Evolutionary conservation across 2,329 filamentous ascomycete species (phyloP).

Genomic region (Sporothrix inflata): DNA sequence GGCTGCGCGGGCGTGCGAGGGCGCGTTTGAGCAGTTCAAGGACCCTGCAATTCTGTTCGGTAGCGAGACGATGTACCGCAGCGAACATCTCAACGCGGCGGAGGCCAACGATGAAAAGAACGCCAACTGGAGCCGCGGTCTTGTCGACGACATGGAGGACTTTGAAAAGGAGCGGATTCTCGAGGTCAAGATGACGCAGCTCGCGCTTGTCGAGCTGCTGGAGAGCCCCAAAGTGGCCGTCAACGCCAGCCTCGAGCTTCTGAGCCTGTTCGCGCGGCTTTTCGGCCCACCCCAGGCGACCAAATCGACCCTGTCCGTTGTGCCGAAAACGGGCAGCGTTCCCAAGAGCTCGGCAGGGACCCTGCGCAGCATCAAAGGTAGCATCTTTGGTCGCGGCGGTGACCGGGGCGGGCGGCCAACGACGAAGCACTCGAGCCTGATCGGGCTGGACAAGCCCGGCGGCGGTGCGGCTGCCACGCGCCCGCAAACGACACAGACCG

Average conservation of each 20-base stretch:
- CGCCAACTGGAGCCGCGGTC: constrained; percentile 44
- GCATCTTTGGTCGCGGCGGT: constrained; percentile 70
- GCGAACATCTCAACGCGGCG: constrained; percentile 67
- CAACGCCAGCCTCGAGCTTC: constrained; percentile 82
- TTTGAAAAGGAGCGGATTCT: constrained; percentile 84
- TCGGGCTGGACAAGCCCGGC: constrained; percentile 43
- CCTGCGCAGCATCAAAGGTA: constrained; percentile 69
- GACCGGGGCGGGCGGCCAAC: constrained; percentile 51
- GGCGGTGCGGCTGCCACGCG: constrained; percentile 38
- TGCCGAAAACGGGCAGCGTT: constrained; percentile 52
- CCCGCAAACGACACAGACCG: constrained; percentile 52
- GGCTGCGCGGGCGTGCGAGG: constrained; percentile 82
- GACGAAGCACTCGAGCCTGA: constrained; percentile 46
- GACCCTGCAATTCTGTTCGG: constrained; percentile 72
- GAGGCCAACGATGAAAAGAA: constrained; percentile 45
- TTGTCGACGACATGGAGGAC: constrained; percentile 79
- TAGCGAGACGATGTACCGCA: constrained; percentile 61
- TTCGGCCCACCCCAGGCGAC: constrained; percentile 67
- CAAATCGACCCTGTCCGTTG: constrained; percentile 40
- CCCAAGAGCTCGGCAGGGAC: constrained; percentile 74
- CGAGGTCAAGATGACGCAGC: constrained; percentile 95
- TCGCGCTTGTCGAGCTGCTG: constrained; percentile 78
- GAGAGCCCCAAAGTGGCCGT: constrained; percentile 86
- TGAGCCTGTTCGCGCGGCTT: constrained; percentile 78
- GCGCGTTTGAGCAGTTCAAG: constrained; percentile 87